phyloP scores from a whole-genome alignment of 768 basidiomycete species.

The Tulasnella sp. region DNA sequence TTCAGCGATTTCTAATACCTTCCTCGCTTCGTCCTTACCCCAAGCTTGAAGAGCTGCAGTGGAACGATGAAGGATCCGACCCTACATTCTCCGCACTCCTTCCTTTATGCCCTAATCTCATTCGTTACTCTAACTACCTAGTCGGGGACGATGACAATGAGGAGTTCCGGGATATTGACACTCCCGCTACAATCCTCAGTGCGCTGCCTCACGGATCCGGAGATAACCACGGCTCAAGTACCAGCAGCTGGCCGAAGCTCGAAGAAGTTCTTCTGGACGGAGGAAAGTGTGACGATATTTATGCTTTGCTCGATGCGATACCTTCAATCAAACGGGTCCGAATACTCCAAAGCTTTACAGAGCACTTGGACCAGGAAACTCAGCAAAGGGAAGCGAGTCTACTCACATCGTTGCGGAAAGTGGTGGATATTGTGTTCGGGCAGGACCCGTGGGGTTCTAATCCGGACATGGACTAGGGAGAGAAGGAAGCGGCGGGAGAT shows the following conservation, averaged over 20 bases:
- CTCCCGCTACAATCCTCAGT: background rate
- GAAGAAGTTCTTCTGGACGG: background rate
- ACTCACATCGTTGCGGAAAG: too few relatives aligned
- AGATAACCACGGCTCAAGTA: background rate
- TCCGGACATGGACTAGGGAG: too few relatives aligned
- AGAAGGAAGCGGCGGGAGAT: too few relatives aligned
- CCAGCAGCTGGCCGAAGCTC: background rate
- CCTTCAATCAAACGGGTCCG: too few relatives aligned
- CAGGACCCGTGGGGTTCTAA: too few relatives aligned
- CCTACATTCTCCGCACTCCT: background rate
- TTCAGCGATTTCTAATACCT: background rate
- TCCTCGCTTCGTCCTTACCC: background rate
- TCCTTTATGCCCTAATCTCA: background rate
- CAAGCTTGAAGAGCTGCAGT: background rate
- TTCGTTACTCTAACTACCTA: background rate
- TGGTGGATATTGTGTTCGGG: too few relatives aligned
- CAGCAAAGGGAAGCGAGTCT: too few relatives aligned
- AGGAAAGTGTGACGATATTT: background rate
- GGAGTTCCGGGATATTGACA: background rate
- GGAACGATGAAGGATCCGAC: background rate
- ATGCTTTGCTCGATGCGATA: too few relatives aligned
- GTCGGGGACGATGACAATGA: background rate
- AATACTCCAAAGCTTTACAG: too few relatives aligned
- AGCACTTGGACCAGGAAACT: too few relatives aligned
- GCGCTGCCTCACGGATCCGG: background rate